These are phyloP conservation scores for Annulohypoxylon maeteangense DNA, from an alignment of 495 filamentous ascomycete species.

Conservation along the genomic window DNA sequence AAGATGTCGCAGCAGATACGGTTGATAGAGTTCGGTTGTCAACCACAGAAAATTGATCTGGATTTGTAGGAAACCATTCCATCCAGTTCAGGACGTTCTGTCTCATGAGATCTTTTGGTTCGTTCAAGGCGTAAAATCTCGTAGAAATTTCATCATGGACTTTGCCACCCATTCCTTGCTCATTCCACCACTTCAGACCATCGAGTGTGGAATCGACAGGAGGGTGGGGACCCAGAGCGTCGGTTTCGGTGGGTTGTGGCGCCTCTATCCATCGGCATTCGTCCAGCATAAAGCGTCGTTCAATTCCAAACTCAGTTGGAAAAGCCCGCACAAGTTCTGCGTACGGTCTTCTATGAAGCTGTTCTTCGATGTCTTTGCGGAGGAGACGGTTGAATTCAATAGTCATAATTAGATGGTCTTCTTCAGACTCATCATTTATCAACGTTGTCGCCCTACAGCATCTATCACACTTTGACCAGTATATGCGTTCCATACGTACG, in stretches of 20 bases:
- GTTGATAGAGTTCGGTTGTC: background rate
- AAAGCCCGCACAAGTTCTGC: slow-evolving; percentile 3
- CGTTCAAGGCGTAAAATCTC: background rate
- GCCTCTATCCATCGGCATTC: slow-evolving; percentile 17
- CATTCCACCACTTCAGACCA: slow-evolving; percentile 18
- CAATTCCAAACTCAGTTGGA: slow-evolving; percentile 17
- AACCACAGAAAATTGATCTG: background rate
- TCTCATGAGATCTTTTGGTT: background rate
- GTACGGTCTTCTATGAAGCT: slow-evolving; percentile 3
- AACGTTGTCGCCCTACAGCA: background rate
- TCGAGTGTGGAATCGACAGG: background rate
- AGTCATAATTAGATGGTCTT: background rate
- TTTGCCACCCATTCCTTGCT: slow-evolving; percentile 3
- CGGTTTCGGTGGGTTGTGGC: background rate
- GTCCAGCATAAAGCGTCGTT: slow-evolving; percentile 14
- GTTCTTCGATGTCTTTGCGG: background rate
- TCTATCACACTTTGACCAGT: slow-evolving; percentile 7
- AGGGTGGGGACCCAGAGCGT: slow-evolving; percentile 15
- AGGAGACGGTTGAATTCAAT: slow-evolving; percentile 11
- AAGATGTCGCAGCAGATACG: background rate
- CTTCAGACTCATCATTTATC: background rate
- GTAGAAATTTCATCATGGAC: background rate
- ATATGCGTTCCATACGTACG: slow-evolving; percentile 23
- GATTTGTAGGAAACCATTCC: background rate
- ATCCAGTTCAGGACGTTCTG: background rate